Base-by-base conservation (phyloP, 1,284 basidiomycete species). In the Earliella scabrosa region DNA sequence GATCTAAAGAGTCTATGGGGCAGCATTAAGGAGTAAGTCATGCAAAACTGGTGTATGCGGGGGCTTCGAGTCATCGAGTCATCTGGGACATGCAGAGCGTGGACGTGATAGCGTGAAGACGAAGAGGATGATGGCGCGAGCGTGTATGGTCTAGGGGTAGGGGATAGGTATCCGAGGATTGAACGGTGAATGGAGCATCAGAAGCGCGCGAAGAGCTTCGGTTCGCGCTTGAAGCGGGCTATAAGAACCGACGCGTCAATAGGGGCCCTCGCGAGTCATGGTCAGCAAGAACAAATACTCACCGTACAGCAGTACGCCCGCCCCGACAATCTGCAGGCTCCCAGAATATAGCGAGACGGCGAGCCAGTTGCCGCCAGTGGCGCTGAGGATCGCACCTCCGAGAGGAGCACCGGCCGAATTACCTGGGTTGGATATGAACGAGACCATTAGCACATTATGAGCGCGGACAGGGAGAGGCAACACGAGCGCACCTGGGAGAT, bases 401-500 rank as follows among this genome's bases (percentile, higher is more conserved):
- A 63, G 20, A 2, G 63, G 63, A 2, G 58, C 61, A 1, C 61
- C 58, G 2, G 61, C 56, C 2, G 56, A 41, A 50, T 63, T 63
- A 5, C 61, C 61, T 63, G 29, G n/a, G 23, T 8, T 16, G 9
- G 13, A 3, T 2, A 24, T 11, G 14, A 21, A 10, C 6, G 32
- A n/a, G n/a, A 41, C 16, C 11, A 14, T 36, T 18, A 23, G 8
- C 2, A n/a, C 6, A 24, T 45, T 18, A 11, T 16, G 46, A 10
- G n/a, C 7, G 20, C 4, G n/a, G 9, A 36, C 8, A 2, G 24
- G 5, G 38, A 23, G 9, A 21, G 8, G 39, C 20, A 43, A 51
- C 60, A n/a, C n/a, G n/a, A n/a, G n/a, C n/a, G n/a, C 14, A 63
- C 63, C 63, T 2, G 63, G 63, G 1, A 61, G 50, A 48, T 59